Evolutionary conservation across 2,329 filamentous ascomycete species (phyloP).

Genomic region (Neurospora sp.): DNA sequence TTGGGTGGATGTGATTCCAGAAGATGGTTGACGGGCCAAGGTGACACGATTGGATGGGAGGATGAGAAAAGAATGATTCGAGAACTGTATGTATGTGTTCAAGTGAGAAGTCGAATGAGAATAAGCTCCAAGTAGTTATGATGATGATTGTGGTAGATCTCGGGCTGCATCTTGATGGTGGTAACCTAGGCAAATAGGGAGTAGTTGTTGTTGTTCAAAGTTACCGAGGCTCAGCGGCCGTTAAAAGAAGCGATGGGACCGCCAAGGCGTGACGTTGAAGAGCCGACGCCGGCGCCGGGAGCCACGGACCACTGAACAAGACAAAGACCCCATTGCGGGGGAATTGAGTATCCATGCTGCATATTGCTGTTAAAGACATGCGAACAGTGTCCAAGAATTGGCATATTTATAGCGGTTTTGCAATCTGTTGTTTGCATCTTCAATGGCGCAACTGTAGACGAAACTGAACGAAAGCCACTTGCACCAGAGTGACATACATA

Average conservation of each 20-base stretch:
- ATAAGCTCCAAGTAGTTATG: not conserved
- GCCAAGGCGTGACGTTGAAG: not conserved
- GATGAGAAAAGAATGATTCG: not conserved
- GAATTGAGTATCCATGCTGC: not conserved
- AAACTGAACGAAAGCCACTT: not conserved
- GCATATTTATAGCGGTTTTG: not conserved
- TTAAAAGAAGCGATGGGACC: not conserved
- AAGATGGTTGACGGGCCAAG: not conserved
- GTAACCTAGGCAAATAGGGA: not conserved
- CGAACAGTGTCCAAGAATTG: not conserved
- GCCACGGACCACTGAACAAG: not conserved
- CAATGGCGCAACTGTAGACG: not conserved
- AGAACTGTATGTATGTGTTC: not conserved
- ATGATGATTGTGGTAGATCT: not conserved
- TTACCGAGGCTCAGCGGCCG: not conserved
- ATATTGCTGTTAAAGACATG: not conserved
- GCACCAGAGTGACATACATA: not conserved
- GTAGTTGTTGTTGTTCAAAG: not conserved
- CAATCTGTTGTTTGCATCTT: not conserved
- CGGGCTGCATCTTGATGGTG: not conserved
- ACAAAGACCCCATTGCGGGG: not conserved
- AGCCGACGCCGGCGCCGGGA: not conserved
- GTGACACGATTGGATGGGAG: not conserved
- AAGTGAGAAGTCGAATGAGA: not conserved
- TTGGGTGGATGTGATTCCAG: not conserved